These are phyloP conservation scores for Rubia balearica DNA, from an alignment of 305 asterid species.

Conservation along the genomic window DNA sequence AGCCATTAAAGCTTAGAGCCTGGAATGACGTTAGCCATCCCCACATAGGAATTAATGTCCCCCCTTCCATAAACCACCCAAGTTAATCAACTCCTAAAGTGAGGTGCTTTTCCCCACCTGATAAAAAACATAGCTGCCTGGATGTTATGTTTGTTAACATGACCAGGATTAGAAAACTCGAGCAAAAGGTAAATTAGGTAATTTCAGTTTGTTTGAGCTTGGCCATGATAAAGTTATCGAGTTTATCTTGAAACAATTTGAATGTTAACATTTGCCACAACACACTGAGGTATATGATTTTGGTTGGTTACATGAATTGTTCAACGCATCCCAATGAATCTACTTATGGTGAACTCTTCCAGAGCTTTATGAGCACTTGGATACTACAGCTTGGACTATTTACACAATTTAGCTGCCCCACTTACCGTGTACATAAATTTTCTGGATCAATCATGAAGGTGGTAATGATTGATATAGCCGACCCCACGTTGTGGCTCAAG, in stretches of 20 bases:
- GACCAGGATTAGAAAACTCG: not conserved
- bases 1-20: not conserved
- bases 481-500: too few species aligned
- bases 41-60: not conserved
- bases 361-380: too few species aligned
- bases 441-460: too few species aligned
- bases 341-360: not conserved
- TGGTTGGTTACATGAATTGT: not conserved
- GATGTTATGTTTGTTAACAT: not conserved
- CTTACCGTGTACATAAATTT: too few species aligned
- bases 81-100: not conserved
- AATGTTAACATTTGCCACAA: too few species aligned
- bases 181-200: not conserved
- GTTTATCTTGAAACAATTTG: too few species aligned
- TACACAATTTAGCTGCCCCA: too few species aligned
- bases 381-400: too few species aligned
- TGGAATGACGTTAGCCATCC: conserved; percentile 1
- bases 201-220: not conserved
- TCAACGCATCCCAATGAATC: not conserved
- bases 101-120: not conserved
- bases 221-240: not conserved
- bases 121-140: not conserved
- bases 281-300: not conserved
- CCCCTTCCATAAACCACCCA: not conserved
- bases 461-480: too few species aligned